Percentiles rank a stretch among this genome's conserved stretches.
Evolutionary conservation across 768 basidiomycete genomes (phyloP).

Genomic region (Mycena galopus): DNA sequence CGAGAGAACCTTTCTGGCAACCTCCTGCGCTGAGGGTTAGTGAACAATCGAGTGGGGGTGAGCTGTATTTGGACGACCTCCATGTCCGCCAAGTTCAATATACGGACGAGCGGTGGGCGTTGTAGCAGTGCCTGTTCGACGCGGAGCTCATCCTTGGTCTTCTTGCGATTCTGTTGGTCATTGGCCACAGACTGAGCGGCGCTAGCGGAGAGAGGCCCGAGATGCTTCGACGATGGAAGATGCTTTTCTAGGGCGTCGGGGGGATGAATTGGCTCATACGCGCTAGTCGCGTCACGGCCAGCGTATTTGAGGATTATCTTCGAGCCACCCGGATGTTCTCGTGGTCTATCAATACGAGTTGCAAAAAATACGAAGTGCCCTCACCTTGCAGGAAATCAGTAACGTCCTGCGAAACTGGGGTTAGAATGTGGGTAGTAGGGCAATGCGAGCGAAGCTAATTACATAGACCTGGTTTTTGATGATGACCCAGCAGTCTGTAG

Average conservation of each 20-base stretch:
- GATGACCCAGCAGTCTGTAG: slow-evolving; percentile 83
- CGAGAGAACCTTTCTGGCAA: slow-evolving; percentile 80
- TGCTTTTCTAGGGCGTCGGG: slow-evolving; percentile 82
- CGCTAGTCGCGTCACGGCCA: slow-evolving; percentile 86
- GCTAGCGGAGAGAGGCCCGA: slow-evolving; percentile 71
- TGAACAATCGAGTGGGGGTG: neutral
- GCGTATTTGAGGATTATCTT: slow-evolving; percentile 87
- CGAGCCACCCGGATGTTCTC: slow-evolving; percentile 84
- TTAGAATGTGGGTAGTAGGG: neutral
- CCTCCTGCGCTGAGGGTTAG: slow-evolving; percentile 56
- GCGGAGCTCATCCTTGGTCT: slow-evolving; percentile 79
- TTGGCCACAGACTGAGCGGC: slow-evolving; percentile 55
- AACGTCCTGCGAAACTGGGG: slow-evolving; percentile 63
- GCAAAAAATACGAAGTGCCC: neutral
- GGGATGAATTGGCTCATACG: slow-evolving; percentile 88
- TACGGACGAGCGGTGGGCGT: slow-evolving; percentile 75
- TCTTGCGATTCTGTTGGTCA: slow-evolving; percentile 55
- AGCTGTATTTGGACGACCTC: slow-evolving; percentile 71
- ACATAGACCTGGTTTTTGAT: slow-evolving; percentile 81
- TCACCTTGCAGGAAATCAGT: slow-evolving; percentile 77
- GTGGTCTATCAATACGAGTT: slow-evolving; percentile 2
- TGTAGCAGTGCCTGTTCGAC: slow-evolving; percentile 70
- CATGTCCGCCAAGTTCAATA: slow-evolving; percentile 85
- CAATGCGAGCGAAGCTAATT: neutral
- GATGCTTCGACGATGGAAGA: slow-evolving; percentile 76